These are phyloP conservation scores for Biscogniauxia sp. DNA, from an alignment of 2,329 filamentous ascomycete genomes.

Conservation along the genomic window DNA sequence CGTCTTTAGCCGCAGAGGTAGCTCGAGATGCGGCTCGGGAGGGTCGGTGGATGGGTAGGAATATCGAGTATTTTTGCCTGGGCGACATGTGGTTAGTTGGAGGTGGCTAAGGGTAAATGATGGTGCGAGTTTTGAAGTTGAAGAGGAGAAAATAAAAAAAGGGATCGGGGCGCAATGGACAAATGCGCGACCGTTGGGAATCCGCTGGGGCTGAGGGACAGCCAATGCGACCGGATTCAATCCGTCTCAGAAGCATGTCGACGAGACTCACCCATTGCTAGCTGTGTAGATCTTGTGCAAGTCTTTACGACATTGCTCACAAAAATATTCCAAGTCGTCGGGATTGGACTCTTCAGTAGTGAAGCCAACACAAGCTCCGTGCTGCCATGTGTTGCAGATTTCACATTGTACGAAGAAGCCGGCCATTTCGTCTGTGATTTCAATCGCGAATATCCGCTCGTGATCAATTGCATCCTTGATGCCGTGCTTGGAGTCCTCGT, in stretches of 20 bases:
- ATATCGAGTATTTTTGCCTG: conserved; percentile 66
- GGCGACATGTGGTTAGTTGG: conserved; percentile 38
- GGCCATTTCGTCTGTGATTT: conserved; percentile 79
- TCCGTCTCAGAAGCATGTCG: conserved; percentile 6
- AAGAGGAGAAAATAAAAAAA: conserved; percentile 3
- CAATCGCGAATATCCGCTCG: conserved; percentile 57
- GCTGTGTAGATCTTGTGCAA: conserved; percentile 81
- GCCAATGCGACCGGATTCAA: conserved; percentile 14
- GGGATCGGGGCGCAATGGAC: conserved; percentile 25
- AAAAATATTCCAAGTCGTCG: conserved; percentile 83
- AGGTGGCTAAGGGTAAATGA: neutral
- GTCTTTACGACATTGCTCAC: conserved; percentile 90
- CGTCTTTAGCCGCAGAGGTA: conserved; percentile 64
- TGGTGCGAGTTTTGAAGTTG: conserved; percentile 11
- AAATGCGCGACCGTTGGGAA: conserved; percentile 23
- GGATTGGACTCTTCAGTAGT: conserved; percentile 91
- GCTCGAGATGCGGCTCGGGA: conserved; percentile 61
- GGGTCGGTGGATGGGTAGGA: conserved; percentile 57
- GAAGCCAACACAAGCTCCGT: conserved; percentile 95
- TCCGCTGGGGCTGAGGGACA: conserved; percentile 25
- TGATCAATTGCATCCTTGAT: conserved; percentile 57
- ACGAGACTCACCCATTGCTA: conserved; percentile 72
- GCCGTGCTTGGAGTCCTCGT: conserved; percentile 50
- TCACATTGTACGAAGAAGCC: conserved; percentile 98
- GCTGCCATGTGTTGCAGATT: conserved; percentile 97